phyloP scores from a whole-genome alignment of 768 basidiomycete species.

The Neoboletus magnificus region DNA sequence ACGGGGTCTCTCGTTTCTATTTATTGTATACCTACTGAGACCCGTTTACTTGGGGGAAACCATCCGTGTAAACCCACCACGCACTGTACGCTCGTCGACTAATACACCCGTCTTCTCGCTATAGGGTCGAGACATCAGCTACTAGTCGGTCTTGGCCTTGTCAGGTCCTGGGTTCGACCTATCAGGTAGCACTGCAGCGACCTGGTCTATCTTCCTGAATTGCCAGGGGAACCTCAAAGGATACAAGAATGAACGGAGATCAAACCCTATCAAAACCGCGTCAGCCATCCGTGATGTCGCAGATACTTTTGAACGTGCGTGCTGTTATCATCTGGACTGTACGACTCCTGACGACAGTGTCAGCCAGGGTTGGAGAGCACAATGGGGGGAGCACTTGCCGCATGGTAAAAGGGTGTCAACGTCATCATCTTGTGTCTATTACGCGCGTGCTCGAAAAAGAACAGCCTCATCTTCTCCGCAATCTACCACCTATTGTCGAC shows the following conservation, averaged over 20 bases:
- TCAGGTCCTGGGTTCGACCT: slow-evolving; percentile 45
- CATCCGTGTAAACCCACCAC: not conserved
- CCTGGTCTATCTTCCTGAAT: slow-evolving; percentile 90
- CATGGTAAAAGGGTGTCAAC: slow-evolving; percentile 89
- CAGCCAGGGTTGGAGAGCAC: not conserved
- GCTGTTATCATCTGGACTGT: slow-evolving; percentile 97
- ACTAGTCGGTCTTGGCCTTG: slow-evolving; percentile 49
- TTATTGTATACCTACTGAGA: slow-evolving; percentile 2
- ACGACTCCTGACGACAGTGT: slow-evolving; percentile 65
- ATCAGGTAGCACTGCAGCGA: slow-evolving; percentile 75
- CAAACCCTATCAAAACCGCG: slow-evolving; percentile 61
- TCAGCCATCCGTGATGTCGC: not conserved
- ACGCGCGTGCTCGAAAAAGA: slow-evolving; percentile 95
- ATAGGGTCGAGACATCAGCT: not conserved
- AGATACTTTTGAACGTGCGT: slow-evolving; percentile 26
- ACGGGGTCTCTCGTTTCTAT: not conserved
- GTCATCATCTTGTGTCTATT: slow-evolving; percentile 99
- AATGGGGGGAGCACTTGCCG: slow-evolving; percentile 49
- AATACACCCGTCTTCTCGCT: not conserved
- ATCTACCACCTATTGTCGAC: slow-evolving; percentile 42
- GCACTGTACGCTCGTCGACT: slow-evolving; percentile 9
- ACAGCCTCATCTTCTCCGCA: slow-evolving; percentile 94
- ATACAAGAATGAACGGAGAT: slow-evolving; percentile 94
- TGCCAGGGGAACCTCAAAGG: slow-evolving; percentile 95
- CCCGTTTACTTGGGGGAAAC: not conserved